Evolutionary conservation across 164 flowering plant genomes (phyloP), one percentile per base, ranked within the genome.

Genomic region (Chimonanthus praecox): DNA sequence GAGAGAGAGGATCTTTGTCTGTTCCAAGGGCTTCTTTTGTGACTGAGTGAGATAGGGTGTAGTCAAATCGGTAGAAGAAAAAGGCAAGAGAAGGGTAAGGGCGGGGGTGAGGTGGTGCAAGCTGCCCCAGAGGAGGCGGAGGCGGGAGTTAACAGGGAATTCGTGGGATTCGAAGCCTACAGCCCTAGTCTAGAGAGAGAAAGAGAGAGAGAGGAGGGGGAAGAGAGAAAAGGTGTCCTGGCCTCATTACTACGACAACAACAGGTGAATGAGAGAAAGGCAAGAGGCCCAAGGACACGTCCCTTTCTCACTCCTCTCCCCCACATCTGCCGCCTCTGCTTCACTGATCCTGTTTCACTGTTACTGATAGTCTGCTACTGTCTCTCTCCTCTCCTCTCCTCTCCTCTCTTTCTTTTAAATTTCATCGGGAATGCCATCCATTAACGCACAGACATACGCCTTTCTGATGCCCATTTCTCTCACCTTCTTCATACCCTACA

Each of bases 311-410:
- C 83, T 78, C 78, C 85, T 77, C 83, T 80, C 87, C 80, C 88
- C 88, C 88, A 84, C 87, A 79, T 82, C 86, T 85, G 87, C 89
- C 87, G 88, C 87, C 81, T 71, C 82, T 80, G 76, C 79, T 71
- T 54, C 33, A 21, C 33, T 21, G 33, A 21, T 21, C 33, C 73
- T 18, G 10, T 11, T 13, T 44, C 58, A 15, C 61, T 10, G 11
- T 48, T 43, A 49, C 47, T 49, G 33, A 33, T 1, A 33, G 33
- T 33, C 33, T 33, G 33, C 33, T 33, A 33, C 78, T 86, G 89
- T 20, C 21, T 20, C 21, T 20, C 21, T 20, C 21, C 21, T 20
- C 21, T 20, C 21, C 81, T 82, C 74, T 77, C 82, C 82, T 82
- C 81, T 84, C 83, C 87, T 68, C 82, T 85, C 79, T 85, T 85